phyloP scores from a whole-genome alignment of 768 basidiomycete species.

The Termitomyces sp. region DNA sequence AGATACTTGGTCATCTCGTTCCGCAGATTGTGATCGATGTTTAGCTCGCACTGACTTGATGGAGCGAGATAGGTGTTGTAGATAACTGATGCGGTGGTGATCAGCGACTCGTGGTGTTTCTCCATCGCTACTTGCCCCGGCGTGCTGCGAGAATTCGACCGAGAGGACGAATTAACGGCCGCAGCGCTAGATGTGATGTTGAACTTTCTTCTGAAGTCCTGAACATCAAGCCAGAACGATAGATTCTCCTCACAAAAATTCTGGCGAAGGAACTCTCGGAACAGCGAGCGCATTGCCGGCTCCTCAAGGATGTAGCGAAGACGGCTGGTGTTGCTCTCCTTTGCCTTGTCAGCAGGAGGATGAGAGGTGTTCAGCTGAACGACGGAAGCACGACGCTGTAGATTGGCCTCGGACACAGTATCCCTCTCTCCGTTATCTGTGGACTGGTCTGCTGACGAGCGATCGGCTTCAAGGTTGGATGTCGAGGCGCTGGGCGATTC shows the following conservation, averaged over 20 bases:
- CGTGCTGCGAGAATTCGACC: slow-evolving; percentile 40
- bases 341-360: slow-evolving; percentile 54
- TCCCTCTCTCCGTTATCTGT: slow-evolving; percentile 25
- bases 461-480: slow-evolving; percentile 52
- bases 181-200: slow-evolving; percentile 91
- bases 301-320: slow-evolving; percentile 91
- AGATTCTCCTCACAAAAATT: slow-evolving; percentile 99
- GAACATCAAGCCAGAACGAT: slow-evolving; percentile 94
- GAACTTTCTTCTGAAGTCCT: slow-evolving; percentile 96
- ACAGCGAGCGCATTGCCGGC: slow-evolving; percentile 79
- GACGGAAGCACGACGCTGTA: slow-evolving; percentile 75
- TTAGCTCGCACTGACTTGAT: slow-evolving; percentile 91
- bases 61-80: slow-evolving; percentile 96
- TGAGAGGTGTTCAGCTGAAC: slow-evolving; percentile 61
- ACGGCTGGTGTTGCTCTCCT: slow-evolving; percentile 91
- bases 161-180: slow-evolving; percentile 40
- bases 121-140: slow-evolving; percentile 91
- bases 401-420: slow-evolving; percentile 48
- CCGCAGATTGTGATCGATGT: slow-evolving; percentile 95
- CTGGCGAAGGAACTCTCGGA: slow-evolving; percentile 89
- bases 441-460: slow-evolving; percentile 56
- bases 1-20: slow-evolving; percentile 93
- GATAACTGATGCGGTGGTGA: slow-evolving; percentile 90
- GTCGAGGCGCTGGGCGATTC: slow-evolving; percentile 66
- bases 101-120: slow-evolving; percentile 90